A percentile compares a stretch with the other conserved stretches of the same genome.
Evolutionary conservation across 352 stramenopile genomes (phyloP).

Genomic region (Globisporangium perplexum): DNA sequence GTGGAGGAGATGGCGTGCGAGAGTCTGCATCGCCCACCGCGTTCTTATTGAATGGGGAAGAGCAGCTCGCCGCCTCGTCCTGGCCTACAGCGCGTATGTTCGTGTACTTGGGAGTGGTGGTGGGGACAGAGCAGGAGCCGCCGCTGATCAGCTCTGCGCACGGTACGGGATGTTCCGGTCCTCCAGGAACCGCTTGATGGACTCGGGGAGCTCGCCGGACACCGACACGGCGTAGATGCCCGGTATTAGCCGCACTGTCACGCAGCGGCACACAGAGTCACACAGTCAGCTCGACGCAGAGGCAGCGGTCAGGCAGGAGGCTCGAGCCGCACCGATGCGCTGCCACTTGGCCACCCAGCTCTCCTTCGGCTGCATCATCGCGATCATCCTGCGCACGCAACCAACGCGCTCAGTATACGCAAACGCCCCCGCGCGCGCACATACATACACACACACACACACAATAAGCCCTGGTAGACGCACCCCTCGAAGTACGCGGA

Average conservation of each 20-base stretch:
- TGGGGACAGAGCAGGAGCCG: neutral
- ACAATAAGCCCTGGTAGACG: no score
- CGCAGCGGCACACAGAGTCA: neutral
- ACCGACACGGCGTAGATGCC: constrained; percentile 87
- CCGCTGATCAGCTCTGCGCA: constrained; percentile 42
- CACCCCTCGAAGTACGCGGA: constrained; percentile 87
- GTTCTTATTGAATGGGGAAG: neutral
- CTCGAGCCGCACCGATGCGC: constrained; percentile 52
- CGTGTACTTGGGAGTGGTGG: neutral
- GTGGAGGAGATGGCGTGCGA: no score
- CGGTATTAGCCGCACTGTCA: constrained; percentile 65
- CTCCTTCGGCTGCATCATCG: constrained; percentile 87
- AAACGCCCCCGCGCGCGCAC: no score
- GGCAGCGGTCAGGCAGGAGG: neutral
- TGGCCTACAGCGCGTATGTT: neutral
- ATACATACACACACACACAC: no score
- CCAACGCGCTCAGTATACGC: neutral
- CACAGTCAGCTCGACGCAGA: neutral
- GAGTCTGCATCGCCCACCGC: neutral
- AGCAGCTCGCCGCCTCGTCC: neutral
- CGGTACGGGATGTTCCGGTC: constrained; percentile 85
- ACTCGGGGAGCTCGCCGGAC: constrained; percentile 79
- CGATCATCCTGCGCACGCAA: constrained; percentile 53
- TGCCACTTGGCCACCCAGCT: constrained; percentile 90
- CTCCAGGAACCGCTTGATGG: constrained; percentile 85